These are phyloP conservation scores for Trichoderma sp. DNA, from an alignment of 2,329 filamentous ascomycete species.

Conservation along the genomic window DNA sequence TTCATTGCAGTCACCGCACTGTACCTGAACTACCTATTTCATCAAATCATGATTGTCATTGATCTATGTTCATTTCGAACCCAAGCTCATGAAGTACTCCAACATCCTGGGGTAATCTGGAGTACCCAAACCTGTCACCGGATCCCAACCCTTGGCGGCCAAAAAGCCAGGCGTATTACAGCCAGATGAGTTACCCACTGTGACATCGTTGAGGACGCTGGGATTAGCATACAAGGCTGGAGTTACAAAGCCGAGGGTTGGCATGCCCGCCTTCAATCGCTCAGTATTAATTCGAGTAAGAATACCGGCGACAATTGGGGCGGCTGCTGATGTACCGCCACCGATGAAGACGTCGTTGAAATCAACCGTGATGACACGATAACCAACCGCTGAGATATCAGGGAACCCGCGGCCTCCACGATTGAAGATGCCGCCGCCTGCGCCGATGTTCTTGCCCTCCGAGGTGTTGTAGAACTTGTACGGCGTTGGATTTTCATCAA, in stretches of 20 bases:
- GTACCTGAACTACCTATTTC: not conserved
- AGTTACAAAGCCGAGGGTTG: conserved; percentile 5
- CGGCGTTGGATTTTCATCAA: conserved; percentile 29
- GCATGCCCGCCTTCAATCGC: conserved; percentile 26
- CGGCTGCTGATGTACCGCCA: conserved; percentile 47
- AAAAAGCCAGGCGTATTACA: not conserved
- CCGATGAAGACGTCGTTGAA: conserved; percentile 42
- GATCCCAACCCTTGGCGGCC: not conserved
- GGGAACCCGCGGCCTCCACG: conserved; percentile 43
- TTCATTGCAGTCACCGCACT: not conserved
- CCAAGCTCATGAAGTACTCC: not conserved
- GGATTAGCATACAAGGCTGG: conserved; percentile 1
- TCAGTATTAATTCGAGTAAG: conserved; percentile 30
- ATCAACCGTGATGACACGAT: conserved; percentile 42
- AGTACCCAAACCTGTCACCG: not conserved
- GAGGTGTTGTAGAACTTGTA: not conserved
- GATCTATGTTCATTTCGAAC: not conserved
- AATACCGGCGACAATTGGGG: conserved; percentile 32
- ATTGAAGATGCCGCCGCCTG: conserved; percentile 43
- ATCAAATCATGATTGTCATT: not conserved
- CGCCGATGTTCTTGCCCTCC: conserved; percentile 38
- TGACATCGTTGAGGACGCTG: not conserved
- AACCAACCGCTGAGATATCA: conserved; percentile 44
- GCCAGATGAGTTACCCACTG: not conserved
- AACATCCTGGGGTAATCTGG: not conserved